Conservation (phyloP, 176 grass and related monocot genomes). For the Oryza meyeriana region DNA sequence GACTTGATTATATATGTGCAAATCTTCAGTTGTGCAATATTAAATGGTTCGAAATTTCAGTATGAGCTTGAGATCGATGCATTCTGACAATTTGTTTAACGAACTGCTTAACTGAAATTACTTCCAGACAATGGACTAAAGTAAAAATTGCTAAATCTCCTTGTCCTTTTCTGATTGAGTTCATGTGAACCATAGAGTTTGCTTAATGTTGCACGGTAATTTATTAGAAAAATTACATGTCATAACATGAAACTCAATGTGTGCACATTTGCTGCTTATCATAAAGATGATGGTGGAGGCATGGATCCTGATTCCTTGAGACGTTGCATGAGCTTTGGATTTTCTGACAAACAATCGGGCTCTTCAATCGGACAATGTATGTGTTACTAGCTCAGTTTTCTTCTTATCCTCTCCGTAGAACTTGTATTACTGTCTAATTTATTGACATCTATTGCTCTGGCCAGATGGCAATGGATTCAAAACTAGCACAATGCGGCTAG, state of each 20-base stretch:
- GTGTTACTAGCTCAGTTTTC: slow-evolving; percentile 13
- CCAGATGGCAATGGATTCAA: slow-evolving; percentile 95
- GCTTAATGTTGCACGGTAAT: neutral
- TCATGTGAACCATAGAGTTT: neutral
- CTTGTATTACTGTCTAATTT: neutral
- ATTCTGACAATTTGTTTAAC: neutral
- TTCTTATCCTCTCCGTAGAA: neutral
- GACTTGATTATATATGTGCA: neutral
- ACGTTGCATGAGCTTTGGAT: slow-evolving; percentile 87
- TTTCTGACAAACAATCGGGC: slow-evolving; percentile 69
- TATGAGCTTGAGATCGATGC: neutral
- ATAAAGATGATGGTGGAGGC: slow-evolving; percentile 76
- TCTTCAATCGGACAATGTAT: slow-evolving; percentile 80
- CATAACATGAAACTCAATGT: slow-evolving; percentile 4
- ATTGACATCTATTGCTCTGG: neutral
- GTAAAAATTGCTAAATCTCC: neutral
- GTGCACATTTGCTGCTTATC: slow-evolving; percentile 2
- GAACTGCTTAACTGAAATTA: neutral
- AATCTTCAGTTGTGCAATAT: neutral
- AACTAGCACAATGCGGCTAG: slow-evolving; percentile 88
- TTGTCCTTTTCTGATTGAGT: neutral
- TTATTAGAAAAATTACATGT: neutral
- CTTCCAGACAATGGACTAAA: neutral
- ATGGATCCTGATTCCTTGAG: slow-evolving; percentile 82
- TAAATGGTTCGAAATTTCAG: neutral